Percentiles rank a stretch among this genome's conserved stretches.
Evolutionary conservation across 305 asterid species (phyloP).

Genomic region (Solanum chacoense): DNA sequence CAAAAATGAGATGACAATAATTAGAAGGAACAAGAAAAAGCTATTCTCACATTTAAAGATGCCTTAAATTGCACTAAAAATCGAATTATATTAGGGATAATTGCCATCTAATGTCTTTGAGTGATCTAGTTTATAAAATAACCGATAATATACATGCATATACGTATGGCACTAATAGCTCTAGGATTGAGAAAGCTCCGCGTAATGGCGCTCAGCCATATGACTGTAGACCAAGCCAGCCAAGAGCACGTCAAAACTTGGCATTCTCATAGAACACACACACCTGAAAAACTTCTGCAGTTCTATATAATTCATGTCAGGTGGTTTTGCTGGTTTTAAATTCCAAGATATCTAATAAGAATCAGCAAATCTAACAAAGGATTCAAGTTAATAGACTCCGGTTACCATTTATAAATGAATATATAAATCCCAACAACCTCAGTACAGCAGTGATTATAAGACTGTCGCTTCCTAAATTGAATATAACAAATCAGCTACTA

Average conservation of each 20-base stretch:
- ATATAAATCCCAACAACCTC: not conserved
- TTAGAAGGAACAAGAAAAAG: not conserved
- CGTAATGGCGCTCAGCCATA: not conserved
- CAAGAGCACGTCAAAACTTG: not conserved
- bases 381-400: not conserved
- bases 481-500: not conserved
- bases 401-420: not conserved
- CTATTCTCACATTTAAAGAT: not conserved
- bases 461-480: not conserved
- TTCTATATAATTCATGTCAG: not conserved
- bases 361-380: not conserved
- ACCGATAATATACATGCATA: not conserved
- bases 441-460: not conserved
- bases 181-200: not conserved
- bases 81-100: too few species aligned
- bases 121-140: not conserved
- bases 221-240: not conserved
- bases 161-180: not conserved
- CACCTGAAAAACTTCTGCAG: not conserved
- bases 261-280: not conserved
- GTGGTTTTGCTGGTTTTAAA: not conserved
- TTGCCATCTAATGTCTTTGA: not conserved
- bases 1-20: not conserved
- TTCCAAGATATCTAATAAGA: not conserved
- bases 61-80: not conserved